phyloP scores from a whole-genome alignment of 495 filamentous ascomycete species.

The Melanomma pulvis-pyrius region DNA sequence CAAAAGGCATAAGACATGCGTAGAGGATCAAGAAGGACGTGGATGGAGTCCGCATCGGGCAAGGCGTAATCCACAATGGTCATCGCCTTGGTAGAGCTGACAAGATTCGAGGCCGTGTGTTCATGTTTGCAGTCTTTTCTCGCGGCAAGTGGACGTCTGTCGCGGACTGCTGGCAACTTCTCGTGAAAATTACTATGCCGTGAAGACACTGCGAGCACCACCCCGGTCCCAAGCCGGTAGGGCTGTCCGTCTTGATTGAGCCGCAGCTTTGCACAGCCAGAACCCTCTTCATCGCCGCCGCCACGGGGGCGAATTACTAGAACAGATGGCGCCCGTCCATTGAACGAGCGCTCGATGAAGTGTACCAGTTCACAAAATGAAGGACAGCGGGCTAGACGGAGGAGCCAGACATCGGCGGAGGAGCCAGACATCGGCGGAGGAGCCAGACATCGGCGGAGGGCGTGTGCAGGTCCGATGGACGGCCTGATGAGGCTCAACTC shows the following conservation, averaged over 20 bases:
- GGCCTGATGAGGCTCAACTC: constrained; percentile 6
- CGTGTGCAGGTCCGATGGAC: background rate
- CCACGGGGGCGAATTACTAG: background rate
- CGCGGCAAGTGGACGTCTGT: background rate
- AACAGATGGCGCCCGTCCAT: background rate
- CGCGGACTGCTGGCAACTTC: background rate
- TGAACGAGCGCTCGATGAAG: background rate
- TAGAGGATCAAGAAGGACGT: constrained; percentile 10
- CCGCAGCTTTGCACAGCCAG: constrained; percentile 6
- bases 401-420: background rate
- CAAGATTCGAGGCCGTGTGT: background rate
- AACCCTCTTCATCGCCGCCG: background rate
- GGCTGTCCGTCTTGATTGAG: background rate
- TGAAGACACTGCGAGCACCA: background rate
- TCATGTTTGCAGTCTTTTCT: background rate
- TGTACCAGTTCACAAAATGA: background rate
- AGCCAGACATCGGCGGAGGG: background rate
- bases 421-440: background rate
- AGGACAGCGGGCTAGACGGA: background rate
- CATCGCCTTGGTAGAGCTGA: background rate
- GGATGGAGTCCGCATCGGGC: background rate
- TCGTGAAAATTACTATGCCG: constrained; percentile 10
- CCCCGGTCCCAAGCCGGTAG: background rate
- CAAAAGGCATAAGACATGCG: constrained; percentile 16
- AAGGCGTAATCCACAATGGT: background rate